Evolutionary conservation across 176 grass and related monocot species (phyloP), one percentile per base, ranked within the genome.

Genomic region (Avena sativa): DNA sequence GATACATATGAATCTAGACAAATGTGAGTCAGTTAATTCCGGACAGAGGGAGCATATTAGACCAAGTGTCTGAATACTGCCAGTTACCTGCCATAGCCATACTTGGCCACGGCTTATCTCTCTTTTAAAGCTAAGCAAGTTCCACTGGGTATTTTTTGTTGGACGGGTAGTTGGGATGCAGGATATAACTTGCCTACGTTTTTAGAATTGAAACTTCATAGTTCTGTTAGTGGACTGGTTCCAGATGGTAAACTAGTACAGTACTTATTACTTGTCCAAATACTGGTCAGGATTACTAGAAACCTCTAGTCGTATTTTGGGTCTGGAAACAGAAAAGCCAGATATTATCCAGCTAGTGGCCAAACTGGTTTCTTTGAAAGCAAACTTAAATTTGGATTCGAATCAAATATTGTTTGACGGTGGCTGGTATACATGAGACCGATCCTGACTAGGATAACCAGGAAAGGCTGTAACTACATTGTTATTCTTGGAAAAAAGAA

Each of bases 31-130:
- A 43, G 40, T 43, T 43, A 43, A 43, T 43, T 43, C 40, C 40
- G 40, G 40, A 43, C 40, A 43, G 40, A 43, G 40, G 40, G 40
- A 43, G 40, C 47, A 53, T 63, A 71, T 84, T 79, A 66, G 36
- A 53, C 9, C 40, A 84, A 88, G 34, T 78, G 11, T 13, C 81
- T 28, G 36, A 77, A 34, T 57, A 67, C 21, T 48, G 13, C 40
- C 85, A 65, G 8, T 80, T 79, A 14, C 58, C 66, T 86, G 76
- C 13, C 69, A 51, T 64, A 60, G 15, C 59, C 36, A 62, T 87
- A 64, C 26, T 4, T 81, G 60, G 12, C 72, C 11, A 52, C 32
- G 7, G 12, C 66, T 17, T 57, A 32, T 68, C 52, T 9, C 52
- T 9, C 15, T 74, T 59, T 48, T 21, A 36, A 49, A 70, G 21